These are phyloP conservation scores for Eucalyptus tenuipes DNA, from an alignment of 345 rosid species.

Conservation along the genomic window DNA sequence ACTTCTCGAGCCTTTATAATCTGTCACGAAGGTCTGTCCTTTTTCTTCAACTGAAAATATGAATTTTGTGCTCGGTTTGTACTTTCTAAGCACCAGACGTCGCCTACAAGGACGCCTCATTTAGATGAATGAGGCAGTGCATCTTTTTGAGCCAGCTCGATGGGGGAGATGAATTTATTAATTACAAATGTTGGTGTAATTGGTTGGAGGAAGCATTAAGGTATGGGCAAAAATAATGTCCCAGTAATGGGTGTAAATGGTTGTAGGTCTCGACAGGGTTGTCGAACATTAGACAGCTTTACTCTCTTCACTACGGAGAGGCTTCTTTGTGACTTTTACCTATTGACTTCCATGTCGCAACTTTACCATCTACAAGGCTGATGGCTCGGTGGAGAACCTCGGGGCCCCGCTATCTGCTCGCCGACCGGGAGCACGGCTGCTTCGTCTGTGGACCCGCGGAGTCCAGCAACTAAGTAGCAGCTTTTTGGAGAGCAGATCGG, in stretches of 20 bases:
- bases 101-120: background rate
- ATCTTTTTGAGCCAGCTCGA: background rate
- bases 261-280: background rate
- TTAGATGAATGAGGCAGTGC: background rate
- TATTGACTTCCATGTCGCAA: background rate
- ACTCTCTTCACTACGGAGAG: background rate
- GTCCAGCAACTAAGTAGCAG: too few species aligned
- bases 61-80: background rate
- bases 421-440: too few species aligned
- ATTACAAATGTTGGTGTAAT: background rate
- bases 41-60: background rate
- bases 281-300: background rate
- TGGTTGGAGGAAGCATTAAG: background rate
- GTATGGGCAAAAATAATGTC: background rate
- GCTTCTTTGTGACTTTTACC: background rate
- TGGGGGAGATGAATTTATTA: background rate
- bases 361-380: background rate
- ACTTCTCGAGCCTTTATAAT: constrained; percentile 64
- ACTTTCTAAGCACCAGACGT: background rate
- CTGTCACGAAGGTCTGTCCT: constrained; percentile 72
- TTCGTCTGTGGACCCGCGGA: too few species aligned
- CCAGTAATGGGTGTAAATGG: background rate
- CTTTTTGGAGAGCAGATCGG: too few species aligned
- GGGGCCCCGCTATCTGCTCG: too few species aligned
- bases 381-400: too few species aligned